phyloP scores from a whole-genome alignment of 768 basidiomycete genomes.

The Daedaleopsis sinensis region DNA sequence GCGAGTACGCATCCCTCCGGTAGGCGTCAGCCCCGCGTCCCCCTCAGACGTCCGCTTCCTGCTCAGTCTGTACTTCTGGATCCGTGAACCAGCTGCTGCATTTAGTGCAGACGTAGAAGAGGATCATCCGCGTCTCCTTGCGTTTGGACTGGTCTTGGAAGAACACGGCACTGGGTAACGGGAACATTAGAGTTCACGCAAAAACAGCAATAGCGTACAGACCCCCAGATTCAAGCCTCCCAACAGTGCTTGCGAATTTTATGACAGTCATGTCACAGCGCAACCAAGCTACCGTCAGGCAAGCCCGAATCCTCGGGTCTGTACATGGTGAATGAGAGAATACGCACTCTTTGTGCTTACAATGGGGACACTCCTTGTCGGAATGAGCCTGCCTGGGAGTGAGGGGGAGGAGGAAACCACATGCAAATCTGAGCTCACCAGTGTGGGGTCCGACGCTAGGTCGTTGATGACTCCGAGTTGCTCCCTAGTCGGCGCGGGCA shows the following conservation, averaged over 20 bases:
- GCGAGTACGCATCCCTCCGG: background rate
- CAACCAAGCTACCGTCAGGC: too few relatives aligned
- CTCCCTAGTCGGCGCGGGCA: slow-evolving; percentile 55
- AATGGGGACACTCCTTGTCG: slow-evolving; percentile 80
- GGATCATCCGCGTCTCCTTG: slow-evolving; percentile 92
- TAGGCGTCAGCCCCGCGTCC: background rate
- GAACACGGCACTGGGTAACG: slow-evolving; percentile 73
- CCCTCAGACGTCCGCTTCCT: slow-evolving; percentile 19
- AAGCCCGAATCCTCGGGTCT: too few relatives aligned
- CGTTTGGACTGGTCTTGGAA: slow-evolving; percentile 98
- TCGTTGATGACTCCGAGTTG: slow-evolving; percentile 91
- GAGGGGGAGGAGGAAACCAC: background rate
- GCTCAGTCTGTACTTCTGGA: slow-evolving; percentile 42
- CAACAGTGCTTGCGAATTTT: too few relatives aligned
- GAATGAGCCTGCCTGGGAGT: slow-evolving; percentile 66
- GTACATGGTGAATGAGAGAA: background rate
- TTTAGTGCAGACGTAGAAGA: slow-evolving; percentile 88
- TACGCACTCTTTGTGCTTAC: slow-evolving; percentile 82
- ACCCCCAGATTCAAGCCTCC: too few relatives aligned
- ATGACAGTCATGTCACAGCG: too few relatives aligned
- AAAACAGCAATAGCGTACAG: background rate
- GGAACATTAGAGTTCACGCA: too few relatives aligned
- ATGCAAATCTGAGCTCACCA: slow-evolving; percentile 49
- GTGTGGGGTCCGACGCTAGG: slow-evolving; percentile 85
- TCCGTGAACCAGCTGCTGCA: slow-evolving; percentile 80